phyloP scores from a whole-genome alignment of 257 asterid species.

The Oldenlandia corymbosa region DNA sequence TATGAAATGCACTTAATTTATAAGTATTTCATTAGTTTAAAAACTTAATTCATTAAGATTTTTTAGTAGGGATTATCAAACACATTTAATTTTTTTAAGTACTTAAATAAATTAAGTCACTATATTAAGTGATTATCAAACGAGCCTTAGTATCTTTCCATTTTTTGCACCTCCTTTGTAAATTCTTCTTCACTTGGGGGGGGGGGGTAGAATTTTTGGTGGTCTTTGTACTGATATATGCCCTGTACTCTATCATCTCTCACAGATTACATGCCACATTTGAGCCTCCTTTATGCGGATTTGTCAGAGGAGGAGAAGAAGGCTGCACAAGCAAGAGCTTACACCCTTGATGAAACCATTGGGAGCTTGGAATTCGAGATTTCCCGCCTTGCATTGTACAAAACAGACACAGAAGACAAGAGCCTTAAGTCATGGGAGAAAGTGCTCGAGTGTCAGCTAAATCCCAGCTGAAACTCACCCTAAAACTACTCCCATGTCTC shows the following conservation, averaged over 20 bases:
- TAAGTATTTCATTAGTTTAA: too few relatives aligned
- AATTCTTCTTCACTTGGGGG: not conserved
- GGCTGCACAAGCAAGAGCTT: constrained; percentile 63
- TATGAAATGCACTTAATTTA: too few relatives aligned
- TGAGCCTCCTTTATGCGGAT: constrained; percentile 83
- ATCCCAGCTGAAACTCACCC: constrained; percentile 6
- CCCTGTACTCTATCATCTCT: constrained; percentile 5
- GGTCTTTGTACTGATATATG: constrained; percentile 3
- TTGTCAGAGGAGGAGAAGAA: constrained; percentile 66
- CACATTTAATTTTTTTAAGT: too few relatives aligned
- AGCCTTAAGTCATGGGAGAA: constrained; percentile 89
- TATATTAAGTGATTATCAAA: too few relatives aligned
- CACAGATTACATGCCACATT: constrained; percentile 95
- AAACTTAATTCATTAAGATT: too few relatives aligned
- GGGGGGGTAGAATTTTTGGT: not conserved
- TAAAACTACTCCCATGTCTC: too few relatives aligned
- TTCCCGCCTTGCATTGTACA: constrained; percentile 62
- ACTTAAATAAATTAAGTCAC: too few relatives aligned
- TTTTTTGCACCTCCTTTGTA: too few relatives aligned
- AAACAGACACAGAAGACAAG: constrained; percentile 73
- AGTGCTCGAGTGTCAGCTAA: constrained; percentile 54
- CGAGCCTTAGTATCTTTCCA: too few relatives aligned
- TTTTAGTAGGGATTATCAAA: too few relatives aligned
- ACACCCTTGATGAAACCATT: constrained; percentile 51
- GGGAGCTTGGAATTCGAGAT: constrained; percentile 47